These are phyloP conservation scores for Ophiocordyceps camponoti-leonardi DNA, from an alignment of 2,329 filamentous ascomycete genomes.

Conservation along the genomic window DNA sequence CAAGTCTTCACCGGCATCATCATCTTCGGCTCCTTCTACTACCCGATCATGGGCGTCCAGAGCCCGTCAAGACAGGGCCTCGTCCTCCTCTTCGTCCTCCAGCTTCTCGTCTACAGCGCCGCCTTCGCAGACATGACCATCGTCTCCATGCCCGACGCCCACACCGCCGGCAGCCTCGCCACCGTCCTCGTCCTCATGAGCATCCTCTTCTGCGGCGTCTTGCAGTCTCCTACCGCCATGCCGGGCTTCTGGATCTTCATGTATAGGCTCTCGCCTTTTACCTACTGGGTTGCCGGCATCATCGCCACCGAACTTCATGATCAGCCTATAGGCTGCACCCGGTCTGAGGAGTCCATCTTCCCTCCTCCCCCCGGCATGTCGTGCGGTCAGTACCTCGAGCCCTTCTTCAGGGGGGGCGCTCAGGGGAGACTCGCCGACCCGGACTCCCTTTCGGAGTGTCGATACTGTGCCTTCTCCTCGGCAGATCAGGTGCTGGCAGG, in stretches of 20 bases:
- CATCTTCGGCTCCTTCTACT: conserved; percentile 52
- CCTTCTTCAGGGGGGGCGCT: conserved; percentile 28
- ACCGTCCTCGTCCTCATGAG: conserved; percentile 41
- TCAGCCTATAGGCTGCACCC: conserved; percentile 31
- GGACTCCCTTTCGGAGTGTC: conserved; percentile 35
- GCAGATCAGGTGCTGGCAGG: conserved; percentile 42
- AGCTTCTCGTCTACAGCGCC: conserved; percentile 54
- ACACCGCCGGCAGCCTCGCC: conserved; percentile 48
- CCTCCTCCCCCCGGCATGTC: conserved; percentile 43
- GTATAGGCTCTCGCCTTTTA: conserved; percentile 49
- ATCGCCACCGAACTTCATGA: conserved; percentile 46
- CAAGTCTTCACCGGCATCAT: conserved; percentile 47
- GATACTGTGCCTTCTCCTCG: conserved; percentile 47
- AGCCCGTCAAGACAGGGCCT: conserved; percentile 40
- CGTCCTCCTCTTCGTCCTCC: conserved; percentile 45
- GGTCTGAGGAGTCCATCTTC: conserved; percentile 45
- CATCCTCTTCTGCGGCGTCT: conserved; percentile 45
- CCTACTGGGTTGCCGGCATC: conserved; percentile 52
- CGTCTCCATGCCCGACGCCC: conserved; percentile 48
- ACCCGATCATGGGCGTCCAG: conserved; percentile 35
- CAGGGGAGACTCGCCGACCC: conserved; percentile 48
- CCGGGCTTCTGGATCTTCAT: conserved; percentile 67
- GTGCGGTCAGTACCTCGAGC: conserved; percentile 44
- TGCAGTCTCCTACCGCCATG: conserved; percentile 38
- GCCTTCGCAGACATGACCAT: conserved; percentile 63